phyloP scores from a whole-genome alignment of 2,329 filamentous ascomycete species.

The Pestalotiopsis sp. region DNA sequence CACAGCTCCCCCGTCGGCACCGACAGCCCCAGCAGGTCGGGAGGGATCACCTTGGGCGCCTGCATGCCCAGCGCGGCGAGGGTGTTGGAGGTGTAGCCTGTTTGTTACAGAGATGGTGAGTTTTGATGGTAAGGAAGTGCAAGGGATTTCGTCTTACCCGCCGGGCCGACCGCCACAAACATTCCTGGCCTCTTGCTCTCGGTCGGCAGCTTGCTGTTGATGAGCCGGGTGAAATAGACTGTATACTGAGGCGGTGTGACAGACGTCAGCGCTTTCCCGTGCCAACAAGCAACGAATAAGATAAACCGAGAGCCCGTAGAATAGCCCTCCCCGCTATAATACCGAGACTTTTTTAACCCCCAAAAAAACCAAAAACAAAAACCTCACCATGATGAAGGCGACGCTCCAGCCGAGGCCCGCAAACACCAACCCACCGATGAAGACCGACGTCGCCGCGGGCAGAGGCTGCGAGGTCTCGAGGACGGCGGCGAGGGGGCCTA shows the following conservation, averaged over 20 bases:
- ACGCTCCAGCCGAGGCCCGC: constrained; percentile 54
- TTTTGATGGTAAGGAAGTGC: neutral
- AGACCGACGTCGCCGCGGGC: constrained; percentile 43
- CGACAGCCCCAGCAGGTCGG: constrained; percentile 17
- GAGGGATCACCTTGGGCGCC: neutral
- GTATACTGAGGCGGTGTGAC: constrained; percentile 23
- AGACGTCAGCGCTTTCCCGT: neutral
- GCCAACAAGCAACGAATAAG: too few species aligned
- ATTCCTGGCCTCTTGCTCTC: constrained; percentile 49
- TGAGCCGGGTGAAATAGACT: constrained; percentile 50
- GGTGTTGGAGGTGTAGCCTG: constrained; percentile 44
- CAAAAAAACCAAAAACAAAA: neutral
- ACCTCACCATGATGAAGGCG: constrained; percentile 48
- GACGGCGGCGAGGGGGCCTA: constrained; percentile 50
- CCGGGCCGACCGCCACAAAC: constrained; percentile 55
- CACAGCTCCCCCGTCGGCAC: constrained; percentile 33
- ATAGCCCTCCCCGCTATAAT: too few species aligned
- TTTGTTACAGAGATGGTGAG: neutral
- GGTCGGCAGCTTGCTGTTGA: constrained; percentile 48
- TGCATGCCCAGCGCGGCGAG: constrained; percentile 47
- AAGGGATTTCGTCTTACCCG: constrained; percentile 19
- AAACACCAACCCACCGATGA: constrained; percentile 49
- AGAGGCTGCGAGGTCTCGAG: constrained; percentile 46
- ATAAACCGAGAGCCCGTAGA: too few species aligned
- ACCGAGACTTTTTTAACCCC: neutral